Evolutionary conservation across 2,329 filamentous ascomycete species (phyloP), one percentile per base, ranked within the genome.

Genomic region (Pseudocercospora musae): DNA sequence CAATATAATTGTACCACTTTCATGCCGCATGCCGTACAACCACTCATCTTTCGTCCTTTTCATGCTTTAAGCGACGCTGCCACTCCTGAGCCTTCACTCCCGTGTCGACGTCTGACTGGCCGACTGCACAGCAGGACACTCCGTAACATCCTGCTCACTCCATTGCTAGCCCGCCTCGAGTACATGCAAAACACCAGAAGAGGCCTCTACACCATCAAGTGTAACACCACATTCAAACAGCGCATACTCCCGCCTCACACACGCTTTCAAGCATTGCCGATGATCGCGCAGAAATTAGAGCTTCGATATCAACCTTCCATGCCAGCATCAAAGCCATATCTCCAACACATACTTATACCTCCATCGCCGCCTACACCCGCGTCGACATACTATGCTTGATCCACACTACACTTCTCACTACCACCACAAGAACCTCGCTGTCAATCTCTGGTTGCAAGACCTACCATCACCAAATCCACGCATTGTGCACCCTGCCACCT

Each of bases 11-110:
- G 68, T 71, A 62, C 69, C 40, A 72, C 70, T 58, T 65, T 66
- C 58, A 67, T 72, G 68, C 66, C 62, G 71, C 57, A 67, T 72
- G 68, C 66, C 62, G 71, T 71, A 68, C 69, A 62, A 70, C 72
- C 70, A 71, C 70, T 67, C 69, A 71, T 66, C 59, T 68, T 54
- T 21, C 62, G 27, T 63, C 48, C 63, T 64, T 68, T 66, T 68
- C 49, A 62, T 64, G 65, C 58, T 60, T 40, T 62, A 66, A 64
- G 63, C 69, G 62, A 68, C 44, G 59, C 59, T 61, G 59, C 59
- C 57, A 40, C 59, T 62, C 42, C 46, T 57, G 31, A n/a, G n/a
- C n/a, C n/a, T n/a, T n/a, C n/a, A 49, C 40, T 53, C 44, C n/a
- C 15, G 31, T 59, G 15, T 37, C 52, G 56, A 48, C 46, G 33